phyloP scores from a whole-genome alignment of 768 basidiomycete species.

The Pholiota microspora region DNA sequence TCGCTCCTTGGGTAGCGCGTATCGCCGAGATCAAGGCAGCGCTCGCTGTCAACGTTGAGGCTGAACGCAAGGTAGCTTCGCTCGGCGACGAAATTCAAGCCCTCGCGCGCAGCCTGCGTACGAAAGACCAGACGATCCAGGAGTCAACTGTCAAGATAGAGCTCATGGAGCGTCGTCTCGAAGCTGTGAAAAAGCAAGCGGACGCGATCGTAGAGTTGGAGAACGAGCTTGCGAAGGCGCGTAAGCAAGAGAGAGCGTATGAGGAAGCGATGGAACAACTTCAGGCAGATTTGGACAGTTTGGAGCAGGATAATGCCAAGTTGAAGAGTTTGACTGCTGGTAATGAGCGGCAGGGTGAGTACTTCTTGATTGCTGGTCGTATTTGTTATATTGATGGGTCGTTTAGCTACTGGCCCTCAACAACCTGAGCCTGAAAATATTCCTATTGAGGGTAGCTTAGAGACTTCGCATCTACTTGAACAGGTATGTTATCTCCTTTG shows the following conservation, averaged over 20 bases:
- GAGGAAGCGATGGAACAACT: slow-evolving; percentile 94
- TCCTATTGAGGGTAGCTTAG: slow-evolving; percentile 75
- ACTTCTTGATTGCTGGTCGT: neutral
- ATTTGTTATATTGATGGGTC: neutral
- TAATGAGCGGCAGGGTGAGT: slow-evolving; percentile 72
- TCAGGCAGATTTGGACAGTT: slow-evolving; percentile 80
- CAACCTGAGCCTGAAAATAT: slow-evolving; percentile 57
- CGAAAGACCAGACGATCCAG: slow-evolving; percentile 89
- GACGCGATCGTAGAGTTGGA: slow-evolving; percentile 84
- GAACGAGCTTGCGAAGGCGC: slow-evolving; percentile 70
- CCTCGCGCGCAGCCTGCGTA: slow-evolving; percentile 77
- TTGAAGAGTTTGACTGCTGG: slow-evolving; percentile 66
- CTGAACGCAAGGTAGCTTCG: slow-evolving; percentile 82
- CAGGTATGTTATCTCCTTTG: slow-evolving; percentile 49
- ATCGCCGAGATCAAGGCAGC: slow-evolving; percentile 81
- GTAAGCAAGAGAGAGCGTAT: slow-evolving; percentile 86
- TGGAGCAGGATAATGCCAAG: slow-evolving; percentile 87
- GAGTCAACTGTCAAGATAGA: slow-evolving; percentile 92
- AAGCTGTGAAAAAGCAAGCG: slow-evolving; percentile 86
- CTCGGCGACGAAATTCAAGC: slow-evolving; percentile 90
- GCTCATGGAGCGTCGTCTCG: slow-evolving; percentile 90
- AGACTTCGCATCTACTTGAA: slow-evolving; percentile 85
- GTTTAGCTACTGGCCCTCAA: slow-evolving; percentile 44
- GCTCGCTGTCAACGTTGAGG: slow-evolving; percentile 86
- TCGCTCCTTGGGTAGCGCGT: slow-evolving; percentile 83